Evolutionary conservation across 1,284 basidiomycete genomes (phyloP).

Genomic region (Leccinum laetum): DNA sequence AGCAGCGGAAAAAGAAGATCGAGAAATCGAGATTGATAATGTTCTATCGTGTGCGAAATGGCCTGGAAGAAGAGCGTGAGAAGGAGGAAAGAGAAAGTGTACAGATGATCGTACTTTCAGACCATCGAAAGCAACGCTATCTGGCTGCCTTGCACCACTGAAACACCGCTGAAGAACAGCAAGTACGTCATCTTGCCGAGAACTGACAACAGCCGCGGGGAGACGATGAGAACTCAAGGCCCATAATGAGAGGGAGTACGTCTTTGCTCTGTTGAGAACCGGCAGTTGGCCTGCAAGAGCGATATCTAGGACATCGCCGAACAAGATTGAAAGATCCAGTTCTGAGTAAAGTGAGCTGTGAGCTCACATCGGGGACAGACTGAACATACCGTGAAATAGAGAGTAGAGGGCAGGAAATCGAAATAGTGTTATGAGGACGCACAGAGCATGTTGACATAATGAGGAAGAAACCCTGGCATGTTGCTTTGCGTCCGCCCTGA

Average conservation of each 20-base stretch:
- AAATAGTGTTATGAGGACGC: constrained; percentile 48
- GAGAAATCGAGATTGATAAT: constrained; percentile 34
- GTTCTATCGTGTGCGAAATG: constrained; percentile 38
- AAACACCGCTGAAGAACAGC: constrained; percentile 36
- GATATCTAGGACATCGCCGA: constrained; percentile 40
- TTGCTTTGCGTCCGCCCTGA: constrained; percentile 38
- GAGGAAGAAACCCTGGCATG: constrained; percentile 39
- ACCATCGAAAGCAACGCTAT: constrained; percentile 34
- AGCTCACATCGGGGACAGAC: constrained; percentile 14
- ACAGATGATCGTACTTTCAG: constrained; percentile 38
- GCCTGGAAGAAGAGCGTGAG: constrained; percentile 34
- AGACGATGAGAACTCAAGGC: constrained; percentile 49
- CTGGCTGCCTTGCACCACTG: constrained; percentile 10
- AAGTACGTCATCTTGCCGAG: constrained; percentile 30
- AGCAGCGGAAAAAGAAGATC: constrained; percentile 35
- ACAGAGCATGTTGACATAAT: constrained; percentile 52
- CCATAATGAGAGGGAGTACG: constrained; percentile 47
- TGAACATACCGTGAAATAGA: constrained; percentile 52
- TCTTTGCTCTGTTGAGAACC: constrained; percentile 44
- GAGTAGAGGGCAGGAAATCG: constrained; percentile 41
- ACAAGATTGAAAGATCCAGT: constrained; percentile 41
- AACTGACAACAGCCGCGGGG: constrained; percentile 36
- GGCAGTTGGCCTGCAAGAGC: constrained; percentile 35
- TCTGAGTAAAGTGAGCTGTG: constrained; percentile 10
- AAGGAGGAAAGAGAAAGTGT: neutral